Conservation (phyloP, 2,329 filamentous ascomycete genomes). For the Claviceps maximensis region DNA sequence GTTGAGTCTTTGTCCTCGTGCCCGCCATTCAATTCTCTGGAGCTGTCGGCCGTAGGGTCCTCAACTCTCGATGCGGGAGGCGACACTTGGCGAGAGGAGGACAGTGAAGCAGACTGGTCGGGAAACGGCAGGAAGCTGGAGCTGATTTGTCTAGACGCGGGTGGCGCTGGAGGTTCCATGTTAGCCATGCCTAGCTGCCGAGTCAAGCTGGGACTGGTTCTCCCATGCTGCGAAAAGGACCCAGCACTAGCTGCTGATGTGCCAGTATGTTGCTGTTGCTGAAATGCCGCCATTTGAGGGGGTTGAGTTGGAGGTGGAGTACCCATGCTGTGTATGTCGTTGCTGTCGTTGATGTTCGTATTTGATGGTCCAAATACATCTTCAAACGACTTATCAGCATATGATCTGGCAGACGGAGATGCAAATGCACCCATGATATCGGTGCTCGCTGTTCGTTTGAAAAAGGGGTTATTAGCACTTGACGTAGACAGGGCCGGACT, state of each 20-base stretch:
- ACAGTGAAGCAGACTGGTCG: constrained; percentile 52
- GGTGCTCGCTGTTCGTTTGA: constrained; percentile 55
- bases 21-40: constrained; percentile 10
- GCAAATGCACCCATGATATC: constrained; percentile 44
- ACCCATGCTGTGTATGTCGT: background rate
- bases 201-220: constrained; percentile 50
- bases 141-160: constrained; percentile 64
- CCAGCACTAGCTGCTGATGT: constrained; percentile 39
- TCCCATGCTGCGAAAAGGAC: constrained; percentile 31
- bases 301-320: background rate
- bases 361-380: constrained; percentile 71
- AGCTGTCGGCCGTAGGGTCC: constrained; percentile 27
- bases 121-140: constrained; percentile 63
- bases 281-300: constrained; percentile 25
- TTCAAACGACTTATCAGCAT: constrained; percentile 62
- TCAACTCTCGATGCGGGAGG: constrained; percentile 48
- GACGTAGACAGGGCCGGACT: constrained; percentile 58
- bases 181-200: constrained; percentile 47
- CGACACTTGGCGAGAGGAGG: constrained; percentile 66
- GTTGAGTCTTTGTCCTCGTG: constrained; percentile 12
- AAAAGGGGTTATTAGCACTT: constrained; percentile 90
- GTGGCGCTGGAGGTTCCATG: constrained; percentile 46
- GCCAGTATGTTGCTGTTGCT: constrained; percentile 44
- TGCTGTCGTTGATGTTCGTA: constrained; percentile 14
- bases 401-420: constrained; percentile 32